phyloP scores from a whole-genome alignment of 768 basidiomycete genomes.

The Naematelia aurantialba region DNA sequence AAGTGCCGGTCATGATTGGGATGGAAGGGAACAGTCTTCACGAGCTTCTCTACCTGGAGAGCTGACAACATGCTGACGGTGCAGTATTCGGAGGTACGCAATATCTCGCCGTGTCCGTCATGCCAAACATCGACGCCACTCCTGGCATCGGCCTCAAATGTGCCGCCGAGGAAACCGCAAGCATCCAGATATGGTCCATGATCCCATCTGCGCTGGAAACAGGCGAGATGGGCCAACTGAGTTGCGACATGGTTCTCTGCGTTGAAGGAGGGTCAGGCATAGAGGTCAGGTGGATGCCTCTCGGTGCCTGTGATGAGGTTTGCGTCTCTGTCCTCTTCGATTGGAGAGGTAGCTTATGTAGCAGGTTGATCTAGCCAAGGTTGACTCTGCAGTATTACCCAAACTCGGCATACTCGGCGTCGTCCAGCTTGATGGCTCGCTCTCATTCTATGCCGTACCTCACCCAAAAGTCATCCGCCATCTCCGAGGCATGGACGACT shows the following conservation, averaged over 20 bases:
- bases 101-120: slow-evolving; percentile 78
- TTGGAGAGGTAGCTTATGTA: slow-evolving; percentile 5
- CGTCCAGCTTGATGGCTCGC: slow-evolving; percentile 79
- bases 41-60: too few species aligned
- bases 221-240: slow-evolving; percentile 56
- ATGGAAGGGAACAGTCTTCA: too few species aligned
- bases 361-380: slow-evolving; percentile 8
- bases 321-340: slow-evolving; percentile 23
- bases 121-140: slow-evolving; percentile 63
- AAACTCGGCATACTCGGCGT: slow-evolving; percentile 82
- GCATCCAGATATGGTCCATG: slow-evolving; percentile 83
- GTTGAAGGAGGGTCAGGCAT: slow-evolving; percentile 73
- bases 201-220: slow-evolving; percentile 25
- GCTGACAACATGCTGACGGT: too few species aligned
- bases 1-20: too few species aligned
- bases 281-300: slow-evolving; percentile 87
- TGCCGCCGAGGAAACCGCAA: slow-evolving; percentile 56
- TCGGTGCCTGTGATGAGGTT: slow-evolving; percentile 69
- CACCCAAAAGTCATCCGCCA: slow-evolving; percentile 61
- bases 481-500: slow-evolving; percentile 3
- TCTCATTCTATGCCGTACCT: slow-evolving; percentile 74
- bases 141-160: slow-evolving; percentile 64
- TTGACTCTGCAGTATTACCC: slow-evolving; percentile 10
- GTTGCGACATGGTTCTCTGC: slow-evolving; percentile 81
- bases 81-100: slow-evolving; percentile 53